A percentile compares a stretch with the other conserved stretches of the same genome.
phyloP scores from a whole-genome alignment of 2,329 filamentous ascomycete genomes.

The Phyllosticta ampelicida region DNA sequence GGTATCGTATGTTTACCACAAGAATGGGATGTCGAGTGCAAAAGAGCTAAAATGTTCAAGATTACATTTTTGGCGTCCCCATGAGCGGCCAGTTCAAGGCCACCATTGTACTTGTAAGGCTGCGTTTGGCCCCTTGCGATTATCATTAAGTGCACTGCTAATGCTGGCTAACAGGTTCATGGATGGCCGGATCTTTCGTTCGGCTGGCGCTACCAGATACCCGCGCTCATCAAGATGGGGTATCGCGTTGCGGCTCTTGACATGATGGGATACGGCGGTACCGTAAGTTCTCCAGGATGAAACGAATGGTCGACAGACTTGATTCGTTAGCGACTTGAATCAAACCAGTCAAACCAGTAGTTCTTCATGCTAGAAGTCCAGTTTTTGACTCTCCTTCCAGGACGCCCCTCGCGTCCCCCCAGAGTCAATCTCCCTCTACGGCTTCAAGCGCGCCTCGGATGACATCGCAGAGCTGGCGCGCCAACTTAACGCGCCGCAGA shows the following conservation, averaged over 20 bases:
- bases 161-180: constrained; percentile 42
- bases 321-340: not conserved
- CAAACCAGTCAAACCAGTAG: not conserved
- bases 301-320: no score
- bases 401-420: constrained; percentile 46
- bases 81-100: constrained; percentile 33
- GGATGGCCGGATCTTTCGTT: constrained; percentile 76
- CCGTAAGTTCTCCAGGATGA: constrained; percentile 33
- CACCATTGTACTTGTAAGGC: constrained; percentile 44
- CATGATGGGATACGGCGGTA: constrained; percentile 76
- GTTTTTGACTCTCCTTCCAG: constrained; percentile 16
- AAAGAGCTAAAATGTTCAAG: not conserved
- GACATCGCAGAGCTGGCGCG: constrained; percentile 65
- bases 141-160: not conserved
- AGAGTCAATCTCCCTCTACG: constrained; percentile 51
- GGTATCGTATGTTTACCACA: constrained; percentile 40
- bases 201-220: constrained; percentile 86
- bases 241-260: constrained; percentile 76
- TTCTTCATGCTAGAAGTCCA: not conserved
- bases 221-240: constrained; percentile 58
- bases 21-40: not conserved
- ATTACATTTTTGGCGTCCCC: constrained; percentile 44
- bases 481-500: constrained; percentile 43
- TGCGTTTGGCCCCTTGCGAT: not conserved
- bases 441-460: constrained; percentile 58